Conservation (phyloP, 176 grass and related monocot species). For the Bothriochloa decipiens region DNA sequence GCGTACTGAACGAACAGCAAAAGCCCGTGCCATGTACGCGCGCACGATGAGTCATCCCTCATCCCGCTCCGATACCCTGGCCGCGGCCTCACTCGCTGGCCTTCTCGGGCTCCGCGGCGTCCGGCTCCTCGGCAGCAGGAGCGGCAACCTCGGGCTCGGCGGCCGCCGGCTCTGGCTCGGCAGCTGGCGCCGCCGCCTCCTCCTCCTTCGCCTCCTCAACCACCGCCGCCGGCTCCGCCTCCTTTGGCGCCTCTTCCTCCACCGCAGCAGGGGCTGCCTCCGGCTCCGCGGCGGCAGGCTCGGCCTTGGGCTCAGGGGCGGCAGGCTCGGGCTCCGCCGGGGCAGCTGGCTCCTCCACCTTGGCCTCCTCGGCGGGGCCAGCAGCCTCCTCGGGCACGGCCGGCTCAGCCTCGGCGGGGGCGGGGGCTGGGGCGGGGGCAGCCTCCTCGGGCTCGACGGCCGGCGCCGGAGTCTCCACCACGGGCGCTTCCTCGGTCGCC, state of each 20-base stretch:
- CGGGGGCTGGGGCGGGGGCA: slow-evolving; percentile 31
- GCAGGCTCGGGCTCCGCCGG: slow-evolving; percentile 1
- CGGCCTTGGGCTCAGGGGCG: background rate
- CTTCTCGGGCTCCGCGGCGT: background rate
- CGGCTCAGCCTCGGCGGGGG: slow-evolving; percentile 23
- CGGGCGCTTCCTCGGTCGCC: slow-evolving; percentile 46
- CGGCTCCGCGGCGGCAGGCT: background rate
- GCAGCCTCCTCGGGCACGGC: background rate
- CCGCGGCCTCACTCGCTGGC: slow-evolving; percentile 3
- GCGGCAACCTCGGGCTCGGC: slow-evolving; percentile 26
- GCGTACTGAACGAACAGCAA: background rate
- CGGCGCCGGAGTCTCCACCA: slow-evolving; percentile 20
- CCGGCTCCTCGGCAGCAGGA: background rate
- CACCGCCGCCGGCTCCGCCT: background rate
- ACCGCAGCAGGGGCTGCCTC: slow-evolving; percentile 8
- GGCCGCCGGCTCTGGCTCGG: slow-evolving; percentile 9
- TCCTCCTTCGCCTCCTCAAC: background rate
- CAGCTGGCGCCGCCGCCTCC: background rate
- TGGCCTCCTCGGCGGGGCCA: slow-evolving; percentile 24
- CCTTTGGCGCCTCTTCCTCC: slow-evolving; percentile 25
- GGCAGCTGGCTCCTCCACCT: slow-evolving; percentile 2
- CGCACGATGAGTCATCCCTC: background rate
- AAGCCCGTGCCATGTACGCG: slow-evolving; percentile 30
- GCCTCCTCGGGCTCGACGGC: slow-evolving; percentile 37
- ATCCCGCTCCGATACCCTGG: background rate